phyloP scores from a whole-genome alignment of 768 basidiomycete genomes.

The Leccinum uliginosum region DNA sequence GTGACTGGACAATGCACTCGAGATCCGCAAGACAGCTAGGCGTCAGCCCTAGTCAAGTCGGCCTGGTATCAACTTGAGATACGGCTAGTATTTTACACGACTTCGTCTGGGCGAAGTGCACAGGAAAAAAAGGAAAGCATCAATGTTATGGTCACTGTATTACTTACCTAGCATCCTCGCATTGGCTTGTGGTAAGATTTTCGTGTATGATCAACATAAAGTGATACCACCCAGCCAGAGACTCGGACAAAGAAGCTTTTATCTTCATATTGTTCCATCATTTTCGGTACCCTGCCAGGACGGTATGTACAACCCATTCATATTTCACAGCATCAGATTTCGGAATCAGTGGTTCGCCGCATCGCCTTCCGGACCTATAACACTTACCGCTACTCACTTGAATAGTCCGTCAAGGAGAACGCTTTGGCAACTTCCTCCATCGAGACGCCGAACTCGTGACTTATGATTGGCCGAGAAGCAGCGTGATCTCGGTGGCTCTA shows the following conservation, averaged over 20 bases:
- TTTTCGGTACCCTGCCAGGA: not conserved
- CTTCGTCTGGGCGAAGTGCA: not conserved
- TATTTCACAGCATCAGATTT: not conserved
- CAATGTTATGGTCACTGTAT: not conserved
- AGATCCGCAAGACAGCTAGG: not conserved
- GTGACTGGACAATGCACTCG: not conserved
- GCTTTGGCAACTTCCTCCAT: not conserved
- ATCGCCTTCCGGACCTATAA: not conserved
- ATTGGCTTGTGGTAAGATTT: not conserved
- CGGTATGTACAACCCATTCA: not conserved
- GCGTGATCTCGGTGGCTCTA: not conserved
- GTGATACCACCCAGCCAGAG: not conserved
- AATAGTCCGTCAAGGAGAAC: not conserved
- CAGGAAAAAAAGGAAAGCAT: not conserved
- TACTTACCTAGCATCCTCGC: not conserved
- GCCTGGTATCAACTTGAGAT: not conserved
- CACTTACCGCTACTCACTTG: not conserved
- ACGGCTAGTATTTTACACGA: not conserved
- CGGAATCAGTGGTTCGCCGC: not conserved
- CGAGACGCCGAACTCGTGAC: not conserved
- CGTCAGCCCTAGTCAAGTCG: not conserved
- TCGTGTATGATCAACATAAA: not conserved
- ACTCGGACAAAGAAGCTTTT: not conserved
- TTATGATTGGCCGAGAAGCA: not conserved
- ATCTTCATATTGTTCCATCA: not conserved